Evolutionary conservation across 371 early-diverging fungal genomes (phyloP).

Genomic region (Apophysomyces trapeziformis): DNA sequence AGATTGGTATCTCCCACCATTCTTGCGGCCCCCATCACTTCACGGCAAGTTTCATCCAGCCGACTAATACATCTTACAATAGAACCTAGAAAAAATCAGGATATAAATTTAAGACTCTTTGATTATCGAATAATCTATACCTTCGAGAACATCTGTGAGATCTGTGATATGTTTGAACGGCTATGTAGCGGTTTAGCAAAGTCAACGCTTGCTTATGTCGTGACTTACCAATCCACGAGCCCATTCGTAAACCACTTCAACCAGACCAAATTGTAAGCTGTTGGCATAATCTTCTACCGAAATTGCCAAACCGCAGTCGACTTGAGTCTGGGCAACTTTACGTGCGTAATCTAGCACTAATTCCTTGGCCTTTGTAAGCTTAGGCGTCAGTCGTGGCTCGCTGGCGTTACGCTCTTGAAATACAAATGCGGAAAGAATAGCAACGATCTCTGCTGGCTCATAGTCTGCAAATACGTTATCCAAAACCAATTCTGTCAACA

Average conservation of each 20-base stretch:
- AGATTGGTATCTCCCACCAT: conserved; percentile 95
- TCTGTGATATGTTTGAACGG: conserved; percentile 94
- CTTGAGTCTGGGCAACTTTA: conserved; percentile 77
- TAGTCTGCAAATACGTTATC: conserved; percentile 93
- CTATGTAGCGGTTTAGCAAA: conserved; percentile 22
- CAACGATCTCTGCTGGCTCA: conserved; percentile 93
- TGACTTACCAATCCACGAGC: conserved; percentile 80
- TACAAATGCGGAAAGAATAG: conserved; percentile 95
- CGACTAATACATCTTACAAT: conserved; percentile 98
- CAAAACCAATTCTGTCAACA: conserved; percentile 97
- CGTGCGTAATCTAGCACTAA: conserved; percentile 66
- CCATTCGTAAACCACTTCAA: conserved; percentile 99
- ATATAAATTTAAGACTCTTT: neutral
- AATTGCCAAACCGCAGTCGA: conserved; percentile 69
- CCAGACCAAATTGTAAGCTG: conserved; percentile 82
- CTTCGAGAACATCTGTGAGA: conserved; percentile 96
- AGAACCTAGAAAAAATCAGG: conserved; percentile 54
- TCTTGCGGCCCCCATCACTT: conserved; percentile 92
- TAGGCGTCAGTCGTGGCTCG: conserved; percentile 68
- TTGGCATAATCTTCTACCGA: conserved; percentile 57
- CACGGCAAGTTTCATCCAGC: conserved; percentile 97
- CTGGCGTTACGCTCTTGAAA: conserved; percentile 89
- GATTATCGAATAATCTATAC: conserved; percentile 26
- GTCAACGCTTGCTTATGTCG: neutral
- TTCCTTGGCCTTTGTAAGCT: conserved; percentile 63